Evolutionary conservation across 495 filamentous ascomycete genomes (phyloP).

Genomic region (Aspergillus avenaceus): DNA sequence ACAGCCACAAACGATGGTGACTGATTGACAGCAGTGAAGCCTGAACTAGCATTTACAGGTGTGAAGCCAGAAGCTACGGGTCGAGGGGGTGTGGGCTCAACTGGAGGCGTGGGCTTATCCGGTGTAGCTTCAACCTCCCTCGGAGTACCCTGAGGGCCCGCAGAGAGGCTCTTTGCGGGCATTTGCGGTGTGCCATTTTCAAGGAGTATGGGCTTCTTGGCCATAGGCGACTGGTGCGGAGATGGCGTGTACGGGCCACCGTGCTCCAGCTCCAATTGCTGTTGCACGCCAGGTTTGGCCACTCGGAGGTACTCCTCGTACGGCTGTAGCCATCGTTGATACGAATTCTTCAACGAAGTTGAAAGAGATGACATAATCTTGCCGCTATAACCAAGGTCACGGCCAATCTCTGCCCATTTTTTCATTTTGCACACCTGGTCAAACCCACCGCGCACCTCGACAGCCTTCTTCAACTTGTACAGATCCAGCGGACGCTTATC

Average conservation of each 20-base stretch:
- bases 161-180: conserved; percentile 65
- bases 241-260: conserved; percentile 92
- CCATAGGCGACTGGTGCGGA: conserved; percentile 76
- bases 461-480: conserved; percentile 94
- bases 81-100: conserved; percentile 51
- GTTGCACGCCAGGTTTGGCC: conserved; percentile 94
- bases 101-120: conserved; percentile 32
- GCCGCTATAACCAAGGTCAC: conserved; percentile 95
- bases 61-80: conserved; percentile 69
- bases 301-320: conserved; percentile 93
- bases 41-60: conserved; percentile 63
- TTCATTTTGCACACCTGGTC: conserved; percentile 94
- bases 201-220: conserved; percentile 58
- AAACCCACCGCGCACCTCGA: conserved; percentile 90
- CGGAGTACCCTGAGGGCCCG: conserved; percentile 64
- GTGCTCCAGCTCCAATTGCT: conserved; percentile 88
- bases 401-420: conserved; percentile 98
- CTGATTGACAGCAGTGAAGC: conserved; percentile 74
- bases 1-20: conserved; percentile 54
- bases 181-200: conserved; percentile 62
- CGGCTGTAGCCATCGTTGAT: conserved; percentile 89
- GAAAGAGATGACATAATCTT: conserved; percentile 99
- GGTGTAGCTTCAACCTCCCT: conserved; percentile 47
- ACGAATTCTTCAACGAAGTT: conserved; percentile 97
- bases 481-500: conserved; percentile 97